These are phyloP conservation scores for Hymenoscyphus fructigenus DNA, from an alignment of 2,329 filamentous ascomycete genomes.

Conservation along the genomic window DNA sequence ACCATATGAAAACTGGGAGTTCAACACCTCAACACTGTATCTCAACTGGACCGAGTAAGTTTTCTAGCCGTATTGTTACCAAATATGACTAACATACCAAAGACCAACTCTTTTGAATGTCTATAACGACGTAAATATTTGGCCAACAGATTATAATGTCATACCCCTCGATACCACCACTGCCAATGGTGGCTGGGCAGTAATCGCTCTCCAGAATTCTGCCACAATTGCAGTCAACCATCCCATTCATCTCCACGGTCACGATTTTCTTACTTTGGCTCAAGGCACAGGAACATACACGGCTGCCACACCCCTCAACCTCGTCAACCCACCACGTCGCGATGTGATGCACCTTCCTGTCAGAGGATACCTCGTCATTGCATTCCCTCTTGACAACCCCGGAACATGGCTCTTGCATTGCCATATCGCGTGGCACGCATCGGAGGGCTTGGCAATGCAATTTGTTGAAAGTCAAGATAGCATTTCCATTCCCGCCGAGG, in stretches of 20 bases:
- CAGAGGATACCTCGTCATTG: constrained; percentile 44
- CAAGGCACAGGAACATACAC: constrained; percentile 41
- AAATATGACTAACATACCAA: not conserved
- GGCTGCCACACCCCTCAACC: constrained; percentile 38
- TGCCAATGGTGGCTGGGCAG: not conserved
- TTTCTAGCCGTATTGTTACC: constrained; percentile 30
- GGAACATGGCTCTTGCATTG: constrained; percentile 53
- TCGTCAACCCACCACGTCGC: constrained; percentile 49
- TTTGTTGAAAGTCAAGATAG: not conserved
- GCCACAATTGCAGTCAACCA: constrained; percentile 42
- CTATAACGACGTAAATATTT: too few relatives aligned
- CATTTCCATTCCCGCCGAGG: too few relatives aligned
- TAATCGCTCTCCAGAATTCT: not conserved
- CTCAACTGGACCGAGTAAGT: too few relatives aligned
- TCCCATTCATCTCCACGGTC: constrained; percentile 43
- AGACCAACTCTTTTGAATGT: not conserved
- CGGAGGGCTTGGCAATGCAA: not conserved
- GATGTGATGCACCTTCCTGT: constrained; percentile 49
- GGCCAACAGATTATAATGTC: too few relatives aligned
- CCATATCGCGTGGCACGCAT: constrained; percentile 39
- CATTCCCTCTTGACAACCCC: constrained; percentile 50
- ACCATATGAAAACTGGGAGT: too few relatives aligned
- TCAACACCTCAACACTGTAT: too few relatives aligned
- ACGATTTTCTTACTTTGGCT: constrained; percentile 58
- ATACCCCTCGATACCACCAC: too few relatives aligned